Percentiles rank a stretch among this genome's conserved stretches.
Evolutionary conservation across 2,329 filamentous ascomycete species (phyloP).

Genomic region (Cladosporium sp.): DNA sequence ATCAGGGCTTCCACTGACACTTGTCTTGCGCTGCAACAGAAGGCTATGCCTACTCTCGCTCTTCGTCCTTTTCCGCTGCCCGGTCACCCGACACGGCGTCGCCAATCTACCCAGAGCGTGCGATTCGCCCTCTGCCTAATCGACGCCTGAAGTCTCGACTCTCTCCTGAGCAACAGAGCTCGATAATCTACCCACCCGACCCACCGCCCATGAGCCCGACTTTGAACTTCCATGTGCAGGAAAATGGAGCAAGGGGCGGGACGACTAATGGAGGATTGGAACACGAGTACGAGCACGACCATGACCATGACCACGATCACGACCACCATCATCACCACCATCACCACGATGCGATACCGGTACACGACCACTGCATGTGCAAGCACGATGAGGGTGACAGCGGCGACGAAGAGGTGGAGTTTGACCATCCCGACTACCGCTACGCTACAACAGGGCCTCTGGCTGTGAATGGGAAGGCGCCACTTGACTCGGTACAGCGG

Average conservation of each 20-base stretch:
- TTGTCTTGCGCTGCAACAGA: conserved; percentile 1
- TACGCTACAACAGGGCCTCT: conserved; percentile 33
- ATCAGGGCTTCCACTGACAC: conserved; percentile 11
- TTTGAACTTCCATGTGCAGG: conserved; percentile 19
- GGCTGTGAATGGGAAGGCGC: conserved; percentile 22
- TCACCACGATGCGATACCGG: conserved; percentile 40
- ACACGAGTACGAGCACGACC: conserved; percentile 29
- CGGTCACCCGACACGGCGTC: conserved; percentile 61
- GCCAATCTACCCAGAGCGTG: conserved; percentile 76
- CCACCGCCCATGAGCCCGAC: conserved; percentile 58
- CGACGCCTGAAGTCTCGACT: conserved; percentile 81
- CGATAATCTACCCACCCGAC: conserved; percentile 74
- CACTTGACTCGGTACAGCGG: conserved; percentile 28
- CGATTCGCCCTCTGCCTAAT: conserved; percentile 87
- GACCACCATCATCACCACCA: conserved; percentile 43
- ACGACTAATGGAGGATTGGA: conserved; percentile 21
- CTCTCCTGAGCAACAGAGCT: conserved; percentile 74
- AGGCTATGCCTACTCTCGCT: conserved; percentile 21
- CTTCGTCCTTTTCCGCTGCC: conserved; percentile 21
- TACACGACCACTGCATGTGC: conserved; percentile 37
- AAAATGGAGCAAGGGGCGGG: conserved; percentile 17
- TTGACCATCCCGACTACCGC: conserved; percentile 34
- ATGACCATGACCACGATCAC: conserved; percentile 21
- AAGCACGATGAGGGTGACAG: conserved; percentile 50
- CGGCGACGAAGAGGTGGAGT: conserved; percentile 53